phyloP scores from a whole-genome alignment of 73 alveolate species.

The Paramecium pentaurelia region DNA sequence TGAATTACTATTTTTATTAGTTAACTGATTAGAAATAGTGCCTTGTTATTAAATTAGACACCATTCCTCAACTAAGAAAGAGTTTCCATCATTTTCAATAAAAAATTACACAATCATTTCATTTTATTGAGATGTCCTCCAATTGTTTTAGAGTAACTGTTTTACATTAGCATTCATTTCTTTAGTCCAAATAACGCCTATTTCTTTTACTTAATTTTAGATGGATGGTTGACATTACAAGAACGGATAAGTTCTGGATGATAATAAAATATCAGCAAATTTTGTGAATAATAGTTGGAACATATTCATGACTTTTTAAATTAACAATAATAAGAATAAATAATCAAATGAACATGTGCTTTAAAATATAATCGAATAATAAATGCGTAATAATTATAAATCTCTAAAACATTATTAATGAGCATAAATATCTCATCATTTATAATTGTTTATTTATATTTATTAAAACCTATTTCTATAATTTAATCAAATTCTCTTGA shows the following conservation, averaged over 20 bases:
- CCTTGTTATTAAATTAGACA: neutral
- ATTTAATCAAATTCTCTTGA: neutral
- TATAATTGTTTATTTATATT: neutral
- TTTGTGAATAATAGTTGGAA: slow-evolving; percentile 11
- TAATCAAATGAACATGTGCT: slow-evolving; percentile 16
- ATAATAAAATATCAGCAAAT: slow-evolving; percentile 18
- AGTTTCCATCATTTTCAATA: neutral
- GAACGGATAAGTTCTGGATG: neutral
- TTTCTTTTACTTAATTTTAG: neutral
- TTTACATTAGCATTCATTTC: neutral
- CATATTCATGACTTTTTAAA: slow-evolving; percentile 23
- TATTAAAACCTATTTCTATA: neutral
- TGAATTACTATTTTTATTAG: neutral
- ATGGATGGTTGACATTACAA: neutral
- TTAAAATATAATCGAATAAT: neutral
- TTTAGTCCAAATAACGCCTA: neutral
- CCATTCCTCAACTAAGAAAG: slow-evolving; percentile 32
- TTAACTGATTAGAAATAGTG: neutral
- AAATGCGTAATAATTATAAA: neutral
- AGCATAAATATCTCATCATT: neutral
- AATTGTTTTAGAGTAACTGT: neutral
- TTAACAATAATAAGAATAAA: neutral
- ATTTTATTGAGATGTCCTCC: neutral
- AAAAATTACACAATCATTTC: slow-evolving; percentile 33
- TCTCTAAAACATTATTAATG: neutral